Percentiles rank a stretch among this genome's conserved stretches.
Conservation (phyloP, 441 rosid genomes). For the Populus tomentosa region DNA sequence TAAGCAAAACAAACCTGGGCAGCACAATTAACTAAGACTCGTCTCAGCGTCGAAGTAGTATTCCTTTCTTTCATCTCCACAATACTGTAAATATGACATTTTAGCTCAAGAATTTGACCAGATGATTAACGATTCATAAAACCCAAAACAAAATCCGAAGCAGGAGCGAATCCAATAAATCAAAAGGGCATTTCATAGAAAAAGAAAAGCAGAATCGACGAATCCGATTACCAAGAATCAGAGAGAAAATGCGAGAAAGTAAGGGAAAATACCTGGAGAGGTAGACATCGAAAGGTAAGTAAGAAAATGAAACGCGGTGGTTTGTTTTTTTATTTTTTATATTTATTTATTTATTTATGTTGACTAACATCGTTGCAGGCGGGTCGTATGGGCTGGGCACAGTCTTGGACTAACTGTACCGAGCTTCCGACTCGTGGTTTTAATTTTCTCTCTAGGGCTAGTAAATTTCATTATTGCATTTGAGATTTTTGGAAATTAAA, state of each 20-base stretch:
- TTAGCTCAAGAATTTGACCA: background rate
- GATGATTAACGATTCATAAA: background rate
- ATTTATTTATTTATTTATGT: too few relatives aligned
- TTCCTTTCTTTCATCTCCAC: slow-evolving; percentile 75
- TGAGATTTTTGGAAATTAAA: background rate
- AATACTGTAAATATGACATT: slow-evolving; percentile 26
- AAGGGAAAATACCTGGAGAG: background rate
- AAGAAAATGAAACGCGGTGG: background rate
- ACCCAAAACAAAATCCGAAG: background rate
- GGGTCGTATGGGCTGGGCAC: background rate
- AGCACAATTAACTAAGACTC: slow-evolving; percentile 65
- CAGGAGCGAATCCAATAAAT: background rate
- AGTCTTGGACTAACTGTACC: background rate
- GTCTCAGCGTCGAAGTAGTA: slow-evolving; percentile 47
- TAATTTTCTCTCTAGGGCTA: background rate
- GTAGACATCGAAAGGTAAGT: background rate
- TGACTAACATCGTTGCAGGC: background rate
- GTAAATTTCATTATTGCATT: background rate
- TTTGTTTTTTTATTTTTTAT: too few relatives aligned
- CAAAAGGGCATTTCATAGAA: background rate
- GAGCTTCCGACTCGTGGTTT: background rate
- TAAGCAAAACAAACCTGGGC: slow-evolving; percentile 50
- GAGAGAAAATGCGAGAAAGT: background rate
- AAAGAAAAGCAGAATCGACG: background rate
- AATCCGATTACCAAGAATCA: background rate